Base-by-base conservation (phyloP, 2,329 filamentous ascomycete genomes). In the Penicillium sp. region DNA sequence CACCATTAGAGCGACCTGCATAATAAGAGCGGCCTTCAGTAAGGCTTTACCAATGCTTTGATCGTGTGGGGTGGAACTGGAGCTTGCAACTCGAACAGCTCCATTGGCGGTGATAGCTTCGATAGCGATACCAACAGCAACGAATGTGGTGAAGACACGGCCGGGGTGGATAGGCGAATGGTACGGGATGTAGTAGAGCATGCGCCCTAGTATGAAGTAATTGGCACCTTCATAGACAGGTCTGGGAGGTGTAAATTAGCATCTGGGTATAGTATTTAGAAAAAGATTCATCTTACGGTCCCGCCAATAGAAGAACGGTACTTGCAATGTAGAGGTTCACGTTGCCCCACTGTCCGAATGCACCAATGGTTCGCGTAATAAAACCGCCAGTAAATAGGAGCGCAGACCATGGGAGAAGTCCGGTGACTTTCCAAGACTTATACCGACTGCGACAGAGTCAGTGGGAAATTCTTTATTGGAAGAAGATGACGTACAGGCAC, bases 61-160 rank as follows among this genome's bases (percentile, higher is more conserved):
- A 41, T 73, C 68, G 24, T 54, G 60, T 21, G 64, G 52, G 0
- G 73, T 65, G 33, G 74, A 66, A 12, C 52, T 60, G 2, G 66
- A 65, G 45, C 79, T 77, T 4, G 75, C 72, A 46, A 76, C 69
- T 26, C 75, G 69, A 29, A 73, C 72, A 3, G 78, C 80, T 2
- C 81, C 81, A 44, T 80, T 79, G 5, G 71, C 78, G 17, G 80
- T 81, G 2, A 84, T 68, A 7, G 53, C 52, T 47, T 75, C 74
- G 32, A 85, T 76, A 0, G 77, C 67, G 2, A 70, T 64, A 30
- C 84, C 80, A 8, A 82, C 70, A 1, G 78, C 69, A 29, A 86
- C 69, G 55, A 86, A 82, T 3, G 77, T 78, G 55, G 83, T 86
- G 58, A 86, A 81, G 4, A 86, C 75, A 3, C 81, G 76, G 3